Percentiles rank a stretch among this genome's conserved stretches.
These are phyloP conservation scores for Choanephora cucurbitarum DNA, from an alignment of 371 early-diverging fungal species.

Conservation along the genomic window DNA sequence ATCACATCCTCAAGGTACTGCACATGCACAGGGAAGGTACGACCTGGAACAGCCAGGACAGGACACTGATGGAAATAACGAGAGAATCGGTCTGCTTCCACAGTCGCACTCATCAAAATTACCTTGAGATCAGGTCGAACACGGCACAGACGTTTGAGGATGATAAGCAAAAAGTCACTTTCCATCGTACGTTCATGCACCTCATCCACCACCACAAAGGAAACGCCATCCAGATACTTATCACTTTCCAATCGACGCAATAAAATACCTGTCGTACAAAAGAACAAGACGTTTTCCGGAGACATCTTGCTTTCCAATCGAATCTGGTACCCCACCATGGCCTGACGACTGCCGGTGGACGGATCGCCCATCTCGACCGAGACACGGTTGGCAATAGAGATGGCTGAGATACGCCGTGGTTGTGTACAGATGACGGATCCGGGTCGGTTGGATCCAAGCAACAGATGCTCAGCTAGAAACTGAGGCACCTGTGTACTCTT, in stretches of 20 bases:
- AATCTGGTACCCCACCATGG: constrained; percentile 86
- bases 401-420: constrained; percentile 95
- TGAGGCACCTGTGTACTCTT: constrained; percentile 95
- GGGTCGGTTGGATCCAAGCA: constrained; percentile 26
- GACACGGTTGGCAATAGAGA: constrained; percentile 90
- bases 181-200: constrained; percentile 86
- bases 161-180: constrained; percentile 78
- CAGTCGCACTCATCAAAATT: constrained; percentile 87
- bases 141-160: constrained; percentile 55
- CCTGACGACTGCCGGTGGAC: constrained; percentile 47
- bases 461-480: constrained; percentile 71
- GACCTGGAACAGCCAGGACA: constrained; percentile 76
- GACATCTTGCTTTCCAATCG: constrained; percentile 68
- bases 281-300: constrained; percentile 61
- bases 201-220: constrained; percentile 84
- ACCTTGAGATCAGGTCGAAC: constrained; percentile 62
- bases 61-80: constrained; percentile 70
- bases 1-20: constrained; percentile 78
- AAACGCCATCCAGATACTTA: constrained; percentile 57
- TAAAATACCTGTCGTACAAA: constrained; percentile 80
- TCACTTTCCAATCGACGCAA: constrained; percentile 70
- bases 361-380: constrained; percentile 75
- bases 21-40: constrained; percentile 78
- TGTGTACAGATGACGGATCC: constrained; percentile 88
- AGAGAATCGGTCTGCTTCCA: constrained; percentile 67